Percentiles rank a stretch among this genome's conserved stretches.
Evolutionary conservation across 345 rosid genomes (phyloP).

Genomic region (Schrenkiella parvula): DNA sequence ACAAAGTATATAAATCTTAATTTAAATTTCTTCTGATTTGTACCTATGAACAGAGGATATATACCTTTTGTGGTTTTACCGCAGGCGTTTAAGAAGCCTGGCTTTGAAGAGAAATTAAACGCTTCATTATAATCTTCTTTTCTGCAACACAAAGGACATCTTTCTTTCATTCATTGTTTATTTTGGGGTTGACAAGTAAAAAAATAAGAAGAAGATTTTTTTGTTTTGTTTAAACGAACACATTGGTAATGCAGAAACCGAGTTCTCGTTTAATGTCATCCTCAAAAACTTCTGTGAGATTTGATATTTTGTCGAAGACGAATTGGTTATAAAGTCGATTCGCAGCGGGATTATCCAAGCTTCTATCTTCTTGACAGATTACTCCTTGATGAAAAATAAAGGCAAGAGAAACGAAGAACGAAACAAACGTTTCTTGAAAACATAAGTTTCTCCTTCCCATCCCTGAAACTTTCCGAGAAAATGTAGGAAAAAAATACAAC

Average conservation of each 20-base stretch:
- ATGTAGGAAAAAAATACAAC: not conserved
- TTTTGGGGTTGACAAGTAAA: not conserved
- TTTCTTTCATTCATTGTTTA: not conserved
- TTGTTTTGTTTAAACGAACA: conserved; percentile 44
- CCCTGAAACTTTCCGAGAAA: conserved; percentile 9
- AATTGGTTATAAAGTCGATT: conserved; percentile 42
- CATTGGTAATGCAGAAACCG: conserved; percentile 84
- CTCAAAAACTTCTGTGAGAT: conserved; percentile 55
- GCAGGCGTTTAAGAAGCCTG: conserved; percentile 58
- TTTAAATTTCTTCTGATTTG: not conserved
- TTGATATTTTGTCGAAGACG: conserved; percentile 44
- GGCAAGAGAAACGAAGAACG: not conserved
- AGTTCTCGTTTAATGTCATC: conserved; percentile 53
- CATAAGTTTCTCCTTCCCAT: conserved; percentile 16
- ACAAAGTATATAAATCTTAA: not conserved
- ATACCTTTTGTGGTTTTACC: conserved; percentile 59
- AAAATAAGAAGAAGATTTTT: not conserved
- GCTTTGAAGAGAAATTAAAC: conserved; percentile 68
- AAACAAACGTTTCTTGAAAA: conserved; percentile 6
- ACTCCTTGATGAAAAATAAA: not conserved
- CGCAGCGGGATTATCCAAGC: conserved; percentile 33
- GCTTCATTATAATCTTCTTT: conserved; percentile 82
- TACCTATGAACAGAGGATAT: not conserved
- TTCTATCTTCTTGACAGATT: conserved; percentile 6
- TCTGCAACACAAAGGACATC: conserved; percentile 35